phyloP scores from a whole-genome alignment of 257 asterid species.

The Schizonepeta tenuifolia region DNA sequence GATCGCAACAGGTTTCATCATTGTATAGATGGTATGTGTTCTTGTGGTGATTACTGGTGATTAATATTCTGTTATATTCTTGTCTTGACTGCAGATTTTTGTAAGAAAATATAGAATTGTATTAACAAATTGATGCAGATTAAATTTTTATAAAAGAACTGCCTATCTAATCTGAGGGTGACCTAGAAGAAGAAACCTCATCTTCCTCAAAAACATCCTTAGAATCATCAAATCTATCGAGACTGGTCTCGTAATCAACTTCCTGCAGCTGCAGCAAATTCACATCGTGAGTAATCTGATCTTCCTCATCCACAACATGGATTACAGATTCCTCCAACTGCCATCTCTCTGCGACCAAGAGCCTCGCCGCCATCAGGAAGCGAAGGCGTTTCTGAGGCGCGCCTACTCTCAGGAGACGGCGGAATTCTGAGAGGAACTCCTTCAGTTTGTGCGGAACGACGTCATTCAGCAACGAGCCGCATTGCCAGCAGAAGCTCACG shows the following conservation, averaged over 20 bases:
- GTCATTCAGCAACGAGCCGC: conserved; percentile 34
- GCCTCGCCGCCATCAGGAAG: conserved; percentile 34
- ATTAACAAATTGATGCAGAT: not conserved
- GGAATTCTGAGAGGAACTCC: conserved; percentile 41
- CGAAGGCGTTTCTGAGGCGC: conserved; percentile 16
- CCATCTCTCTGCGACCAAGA: conserved; percentile 31
- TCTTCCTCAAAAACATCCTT: not conserved
- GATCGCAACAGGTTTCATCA: conserved; percentile 64
- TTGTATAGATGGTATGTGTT: conserved; percentile 51
- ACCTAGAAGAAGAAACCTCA: conserved; percentile 13
- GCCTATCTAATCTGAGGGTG: not conserved
- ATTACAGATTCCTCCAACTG: conserved; percentile 31
- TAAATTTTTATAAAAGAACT: not conserved
- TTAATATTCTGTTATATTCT: no score
- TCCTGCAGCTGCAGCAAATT: conserved; percentile 40
- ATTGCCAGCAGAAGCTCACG: conserved; percentile 37
- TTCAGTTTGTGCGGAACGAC: conserved; percentile 32
- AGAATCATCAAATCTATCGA: conserved; percentile 35
- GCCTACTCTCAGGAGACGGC: conserved; percentile 29
- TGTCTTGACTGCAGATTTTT: no score
- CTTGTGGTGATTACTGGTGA: conserved; percentile 62
- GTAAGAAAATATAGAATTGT: not conserved
- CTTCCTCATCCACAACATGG: conserved; percentile 42
- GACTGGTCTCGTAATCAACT: conserved; percentile 43
- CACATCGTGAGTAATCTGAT: conserved; percentile 55